These are phyloP conservation scores for Ustilago sp. DNA, from an alignment of 1,284 basidiomycete genomes.

Conservation along the genomic window DNA sequence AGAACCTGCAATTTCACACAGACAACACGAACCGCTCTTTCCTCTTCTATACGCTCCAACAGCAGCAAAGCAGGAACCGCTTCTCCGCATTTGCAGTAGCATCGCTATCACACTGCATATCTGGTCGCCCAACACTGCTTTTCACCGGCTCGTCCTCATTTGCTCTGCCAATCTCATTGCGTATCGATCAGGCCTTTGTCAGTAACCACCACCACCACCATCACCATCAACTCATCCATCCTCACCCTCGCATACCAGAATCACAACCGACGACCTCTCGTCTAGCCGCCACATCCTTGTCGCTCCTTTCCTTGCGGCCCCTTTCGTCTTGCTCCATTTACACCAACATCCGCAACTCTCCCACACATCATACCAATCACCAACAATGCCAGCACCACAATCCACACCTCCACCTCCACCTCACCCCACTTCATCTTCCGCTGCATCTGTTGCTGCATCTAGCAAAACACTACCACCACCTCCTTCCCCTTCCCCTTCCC, in stretches of 20 bases:
- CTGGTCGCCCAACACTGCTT: not conserved
- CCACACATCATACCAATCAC: not conserved
- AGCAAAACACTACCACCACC: conserved; percentile 35
- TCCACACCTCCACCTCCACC: conserved; percentile 32
- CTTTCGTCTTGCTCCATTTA: conserved; percentile 10
- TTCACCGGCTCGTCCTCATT: not conserved
- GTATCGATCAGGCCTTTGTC: not conserved
- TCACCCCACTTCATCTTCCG: conserved; percentile 8
- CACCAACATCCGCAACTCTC: not conserved
- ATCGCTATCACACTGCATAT: not conserved
- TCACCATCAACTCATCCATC: not conserved
- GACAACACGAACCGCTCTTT: not conserved
- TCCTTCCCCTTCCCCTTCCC: conserved; percentile 27
- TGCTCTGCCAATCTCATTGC: not conserved
- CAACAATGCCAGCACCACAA: conserved; percentile 38
- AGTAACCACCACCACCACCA: not conserved
- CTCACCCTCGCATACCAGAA: not conserved
- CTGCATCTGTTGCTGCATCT: conserved; percentile 21
- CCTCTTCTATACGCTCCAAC: not conserved
- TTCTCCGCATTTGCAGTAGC: not conserved
- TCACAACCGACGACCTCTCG: not conserved
- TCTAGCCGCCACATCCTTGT: not conserved
- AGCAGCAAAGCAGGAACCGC: not conserved
- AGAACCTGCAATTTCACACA: not conserved
- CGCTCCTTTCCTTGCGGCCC: not conserved